Percentiles rank a stretch among this genome's conserved stretches.
phyloP scores from a whole-genome alignment of 805 yeast species.

The Scheffersomyces coipomensis region DNA sequence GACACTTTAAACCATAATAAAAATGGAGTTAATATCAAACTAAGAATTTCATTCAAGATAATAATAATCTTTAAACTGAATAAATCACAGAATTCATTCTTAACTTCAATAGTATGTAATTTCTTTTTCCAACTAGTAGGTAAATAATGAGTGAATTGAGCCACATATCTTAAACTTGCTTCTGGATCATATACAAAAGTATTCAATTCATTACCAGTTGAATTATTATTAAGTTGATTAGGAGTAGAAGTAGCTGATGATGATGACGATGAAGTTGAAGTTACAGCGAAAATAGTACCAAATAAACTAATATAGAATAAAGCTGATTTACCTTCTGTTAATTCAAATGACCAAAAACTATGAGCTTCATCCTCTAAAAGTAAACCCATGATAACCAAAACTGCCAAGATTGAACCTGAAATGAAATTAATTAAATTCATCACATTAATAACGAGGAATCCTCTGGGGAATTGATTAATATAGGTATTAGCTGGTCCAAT shows the following conservation, averaged over 20 bases:
- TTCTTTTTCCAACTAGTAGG: slow-evolving; percentile 86
- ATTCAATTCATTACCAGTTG: slow-evolving; percentile 19
- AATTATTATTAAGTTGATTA: slow-evolving; percentile 2
- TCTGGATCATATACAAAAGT: slow-evolving; percentile 86
- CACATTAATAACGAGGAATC: slow-evolving; percentile 38
- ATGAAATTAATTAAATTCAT: slow-evolving; percentile 53
- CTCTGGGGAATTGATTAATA: slow-evolving; percentile 89
- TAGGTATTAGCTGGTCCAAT: slow-evolving; percentile 78
- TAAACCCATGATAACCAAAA: slow-evolving; percentile 61
- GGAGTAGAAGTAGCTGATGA: slow-evolving; percentile 3
- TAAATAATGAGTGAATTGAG: slow-evolving; percentile 85
- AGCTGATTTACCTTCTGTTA: slow-evolving; percentile 76
- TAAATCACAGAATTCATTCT: slow-evolving; percentile 74
- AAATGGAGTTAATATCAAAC: slow-evolving; percentile 83
- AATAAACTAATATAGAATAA: slow-evolving; percentile 84
- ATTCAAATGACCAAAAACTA: slow-evolving; percentile 83
- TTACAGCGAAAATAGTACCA: slow-evolving; percentile 85
- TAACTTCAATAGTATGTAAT: slow-evolving; percentile 82
- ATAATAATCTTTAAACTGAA: slow-evolving; percentile 73
- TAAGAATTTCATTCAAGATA: slow-evolving; percentile 73
- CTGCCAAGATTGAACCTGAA: slow-evolving; percentile 86
- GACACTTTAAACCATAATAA: slow-evolving; percentile 86
- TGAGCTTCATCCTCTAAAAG: slow-evolving; percentile 78
- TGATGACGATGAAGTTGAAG: slow-evolving; percentile 38
- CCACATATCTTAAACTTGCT: slow-evolving; percentile 72